Percentiles rank a stretch among this genome's conserved stretches.
Conservation (phyloP, 208 protist genomes). For the Trypanosoma cruzi region DNA sequence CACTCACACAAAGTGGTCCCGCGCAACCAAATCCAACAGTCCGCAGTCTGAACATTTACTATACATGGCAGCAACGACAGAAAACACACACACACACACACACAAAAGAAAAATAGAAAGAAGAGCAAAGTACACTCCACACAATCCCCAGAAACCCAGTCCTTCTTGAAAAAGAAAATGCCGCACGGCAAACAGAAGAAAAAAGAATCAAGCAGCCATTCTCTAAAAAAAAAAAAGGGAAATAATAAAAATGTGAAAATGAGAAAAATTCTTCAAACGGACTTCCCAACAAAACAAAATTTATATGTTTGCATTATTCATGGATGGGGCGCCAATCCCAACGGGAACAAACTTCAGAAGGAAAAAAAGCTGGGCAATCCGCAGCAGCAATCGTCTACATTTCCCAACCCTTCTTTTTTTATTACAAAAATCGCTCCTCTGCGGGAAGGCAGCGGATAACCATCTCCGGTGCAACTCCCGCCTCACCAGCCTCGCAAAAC, state of each 20-base stretch:
- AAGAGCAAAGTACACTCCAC: no score
- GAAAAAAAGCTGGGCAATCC: background rate
- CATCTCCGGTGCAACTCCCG: conserved; percentile 8
- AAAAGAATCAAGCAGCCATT: no score
- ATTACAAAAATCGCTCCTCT: conserved; percentile 32
- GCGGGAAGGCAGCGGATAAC: conserved; percentile 28
- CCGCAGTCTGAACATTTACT: conserved; percentile 21
- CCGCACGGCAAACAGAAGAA: no score
- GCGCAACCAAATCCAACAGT: conserved; percentile 2
- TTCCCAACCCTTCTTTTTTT: background rate
- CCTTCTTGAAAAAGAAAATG: no score
- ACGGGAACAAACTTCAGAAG: background rate
- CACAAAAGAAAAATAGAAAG: no score
- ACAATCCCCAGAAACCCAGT: no score
- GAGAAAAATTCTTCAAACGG: no score
- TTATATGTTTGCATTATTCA: background rate
- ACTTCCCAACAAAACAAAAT: no score
- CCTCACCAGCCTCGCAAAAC: conserved; percentile 31
- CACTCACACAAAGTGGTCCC: conserved; percentile 24
- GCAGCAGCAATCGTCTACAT: background rate
- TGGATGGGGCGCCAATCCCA: background rate
- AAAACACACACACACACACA: no score
- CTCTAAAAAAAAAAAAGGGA: no score
- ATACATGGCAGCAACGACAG: conserved; percentile 19
- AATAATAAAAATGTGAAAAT: no score